Conservation (phyloP, 176 grass and related monocot genomes). For the Pharus latifolius region DNA sequence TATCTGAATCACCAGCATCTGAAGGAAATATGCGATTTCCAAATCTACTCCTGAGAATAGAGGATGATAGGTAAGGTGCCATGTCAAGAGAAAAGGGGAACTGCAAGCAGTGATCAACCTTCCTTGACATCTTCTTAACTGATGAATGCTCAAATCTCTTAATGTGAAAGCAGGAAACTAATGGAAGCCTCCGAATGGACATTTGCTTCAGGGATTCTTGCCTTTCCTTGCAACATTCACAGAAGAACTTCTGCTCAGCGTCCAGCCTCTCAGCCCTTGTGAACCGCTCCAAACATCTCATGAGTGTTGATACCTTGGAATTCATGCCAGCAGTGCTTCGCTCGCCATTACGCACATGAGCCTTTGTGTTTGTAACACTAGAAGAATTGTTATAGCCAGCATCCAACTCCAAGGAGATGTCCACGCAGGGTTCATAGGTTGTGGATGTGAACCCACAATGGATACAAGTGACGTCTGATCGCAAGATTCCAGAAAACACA, state of each 20-base stretch:
- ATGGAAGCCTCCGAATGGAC: constrained; percentile 92
- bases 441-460: constrained; percentile 92
- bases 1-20: constrained; percentile 46
- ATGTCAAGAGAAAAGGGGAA: constrained; percentile 94
- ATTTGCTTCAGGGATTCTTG: constrained; percentile 96
- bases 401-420: constrained; percentile 84
- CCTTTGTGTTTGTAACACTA: constrained; percentile 27
- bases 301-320: constrained; percentile 54
- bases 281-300: constrained; percentile 91
- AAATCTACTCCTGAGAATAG: constrained; percentile 74
- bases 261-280: constrained; percentile 92
- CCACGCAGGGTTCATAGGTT: constrained; percentile 94
- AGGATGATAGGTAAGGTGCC: constrained; percentile 81
- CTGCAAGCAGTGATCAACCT: constrained; percentile 81
- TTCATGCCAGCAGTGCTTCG: constrained; percentile 16
- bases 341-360: constrained; percentile 42
- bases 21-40: constrained; percentile 81
- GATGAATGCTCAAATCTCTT: constrained; percentile 91
- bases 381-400: constrained; percentile 24
- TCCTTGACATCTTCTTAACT: constrained; percentile 71
- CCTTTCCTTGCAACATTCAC: constrained; percentile 82
- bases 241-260: constrained; percentile 90
- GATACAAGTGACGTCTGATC: constrained; percentile 96
- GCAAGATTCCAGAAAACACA: constrained; percentile 89
- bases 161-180: constrained; percentile 90